A percentile compares a stretch with the other conserved stretches of the same genome.
Evolutionary conservation across 345 rosid genomes (phyloP).

Genomic region (Triadica sebifera): DNA sequence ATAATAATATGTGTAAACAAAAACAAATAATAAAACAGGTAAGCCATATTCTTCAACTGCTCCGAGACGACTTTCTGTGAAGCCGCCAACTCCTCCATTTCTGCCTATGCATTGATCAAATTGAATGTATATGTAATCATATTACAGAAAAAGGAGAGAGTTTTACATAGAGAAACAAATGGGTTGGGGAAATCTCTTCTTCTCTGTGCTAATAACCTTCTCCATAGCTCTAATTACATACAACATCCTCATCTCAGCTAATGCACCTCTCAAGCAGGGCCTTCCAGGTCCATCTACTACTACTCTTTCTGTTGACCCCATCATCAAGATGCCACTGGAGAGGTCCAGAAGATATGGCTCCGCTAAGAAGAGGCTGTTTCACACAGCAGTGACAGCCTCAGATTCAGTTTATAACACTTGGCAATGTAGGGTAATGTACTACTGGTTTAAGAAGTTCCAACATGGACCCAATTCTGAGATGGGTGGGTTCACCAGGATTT

Average conservation of each 20-base stretch:
- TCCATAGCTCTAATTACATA: slow-evolving; percentile 91
- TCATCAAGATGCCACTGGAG: slow-evolving; percentile 68
- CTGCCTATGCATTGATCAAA: not conserved
- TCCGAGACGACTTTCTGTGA: not conserved
- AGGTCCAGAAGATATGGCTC: slow-evolving; percentile 37
- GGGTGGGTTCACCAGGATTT: slow-evolving; percentile 97
- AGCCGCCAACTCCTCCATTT: slow-evolving; percentile 6
- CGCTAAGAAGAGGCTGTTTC: slow-evolving; percentile 57
- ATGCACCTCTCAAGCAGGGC: slow-evolving; percentile 78
- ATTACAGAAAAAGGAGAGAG: not conserved
- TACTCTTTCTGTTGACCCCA: slow-evolving; percentile 48
- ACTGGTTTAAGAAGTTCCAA: slow-evolving; percentile 81
- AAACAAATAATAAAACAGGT: not conserved
- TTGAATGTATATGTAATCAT: not conserved
- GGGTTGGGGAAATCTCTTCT: slow-evolving; percentile 83
- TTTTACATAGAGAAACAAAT: slow-evolving; percentile 20
- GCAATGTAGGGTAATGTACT: slow-evolving; percentile 98
- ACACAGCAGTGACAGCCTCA: slow-evolving; percentile 98
- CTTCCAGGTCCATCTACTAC: slow-evolving; percentile 67
- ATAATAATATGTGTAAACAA: not conserved
- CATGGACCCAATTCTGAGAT: slow-evolving; percentile 66
- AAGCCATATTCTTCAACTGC: not conserved
- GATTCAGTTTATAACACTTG: slow-evolving; percentile 91
- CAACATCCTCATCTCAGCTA: slow-evolving; percentile 94
- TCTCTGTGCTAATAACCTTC: slow-evolving; percentile 56